These are phyloP conservation scores for Gossypium laxum DNA, from an alignment of 441 rosid species.

Conservation along the genomic window DNA sequence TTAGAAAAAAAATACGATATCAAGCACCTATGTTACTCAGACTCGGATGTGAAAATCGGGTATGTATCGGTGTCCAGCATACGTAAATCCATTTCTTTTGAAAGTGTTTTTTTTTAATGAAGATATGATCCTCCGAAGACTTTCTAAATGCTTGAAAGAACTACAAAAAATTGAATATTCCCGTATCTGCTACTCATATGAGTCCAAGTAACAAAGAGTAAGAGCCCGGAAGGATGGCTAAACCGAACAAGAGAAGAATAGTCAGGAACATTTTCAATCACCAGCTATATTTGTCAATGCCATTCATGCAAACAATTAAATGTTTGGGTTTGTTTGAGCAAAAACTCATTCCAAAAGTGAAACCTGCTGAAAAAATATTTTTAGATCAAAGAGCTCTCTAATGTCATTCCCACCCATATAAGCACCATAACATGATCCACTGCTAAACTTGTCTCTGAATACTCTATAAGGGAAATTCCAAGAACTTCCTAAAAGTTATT, in stretches of 20 bases:
- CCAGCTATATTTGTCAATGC: background rate
- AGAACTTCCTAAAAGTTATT: background rate
- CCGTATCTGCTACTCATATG: background rate
- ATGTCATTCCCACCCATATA: background rate
- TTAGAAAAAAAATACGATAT: background rate
- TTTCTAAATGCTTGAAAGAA: background rate
- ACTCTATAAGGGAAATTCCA: background rate
- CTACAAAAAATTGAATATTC: background rate
- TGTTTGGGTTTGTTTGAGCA: background rate
- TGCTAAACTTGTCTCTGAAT: background rate
- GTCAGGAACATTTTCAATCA: background rate
- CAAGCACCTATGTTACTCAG: too few species aligned
- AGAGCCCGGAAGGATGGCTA: background rate
- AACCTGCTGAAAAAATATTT: background rate
- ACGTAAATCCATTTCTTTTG: too few species aligned
- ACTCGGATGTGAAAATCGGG: too few species aligned
- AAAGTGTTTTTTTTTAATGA: background rate
- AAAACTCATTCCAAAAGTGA: background rate
- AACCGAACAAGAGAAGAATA: background rate
- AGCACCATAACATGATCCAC: background rate
- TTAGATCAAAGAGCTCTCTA: background rate
- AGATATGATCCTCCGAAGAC: background rate
- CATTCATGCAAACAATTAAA: background rate
- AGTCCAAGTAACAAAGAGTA: background rate
- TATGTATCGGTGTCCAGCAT: too few species aligned